These are phyloP conservation scores for Coemansia sp. DNA, from an alignment of 192 early-diverging fungal species.

Conservation along the genomic window DNA sequence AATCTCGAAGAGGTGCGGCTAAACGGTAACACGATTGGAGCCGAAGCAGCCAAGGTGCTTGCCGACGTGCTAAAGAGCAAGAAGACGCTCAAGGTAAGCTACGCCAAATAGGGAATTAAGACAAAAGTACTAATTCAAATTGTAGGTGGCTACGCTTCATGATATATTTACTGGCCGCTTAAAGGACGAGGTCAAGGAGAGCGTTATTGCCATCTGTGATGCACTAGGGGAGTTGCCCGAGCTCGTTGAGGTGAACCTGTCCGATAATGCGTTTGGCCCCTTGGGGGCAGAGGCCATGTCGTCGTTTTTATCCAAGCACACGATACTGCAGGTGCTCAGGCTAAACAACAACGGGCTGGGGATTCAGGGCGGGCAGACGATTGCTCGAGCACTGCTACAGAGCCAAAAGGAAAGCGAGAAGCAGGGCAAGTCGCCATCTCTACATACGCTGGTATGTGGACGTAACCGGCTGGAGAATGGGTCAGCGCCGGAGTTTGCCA, in stretches of 20 bases:
- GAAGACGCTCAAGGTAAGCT: conserved; percentile 66
- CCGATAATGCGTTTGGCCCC: conserved; percentile 98
- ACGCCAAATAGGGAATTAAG: not conserved
- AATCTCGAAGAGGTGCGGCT: conserved; percentile 69
- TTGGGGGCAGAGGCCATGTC: conserved; percentile 86
- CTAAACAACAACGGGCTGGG: conserved; percentile 98
- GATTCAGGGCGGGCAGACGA: conserved; percentile 80
- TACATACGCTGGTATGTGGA: conserved; percentile 83
- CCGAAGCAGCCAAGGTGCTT: conserved; percentile 82
- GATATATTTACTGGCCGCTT: conserved; percentile 96
- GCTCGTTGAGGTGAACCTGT: conserved; percentile 80
- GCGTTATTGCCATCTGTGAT: conserved; percentile 77
- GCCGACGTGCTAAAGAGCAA: conserved; percentile 68
- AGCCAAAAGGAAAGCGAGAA: conserved; percentile 68
- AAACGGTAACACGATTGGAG: conserved; percentile 90
- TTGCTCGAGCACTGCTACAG: conserved; percentile 78
- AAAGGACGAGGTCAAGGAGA: conserved; percentile 81
- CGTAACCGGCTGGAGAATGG: conserved; percentile 92
- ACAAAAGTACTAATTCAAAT: too few species aligned
- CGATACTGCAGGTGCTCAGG: conserved; percentile 76
- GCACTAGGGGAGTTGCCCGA: conserved; percentile 76
- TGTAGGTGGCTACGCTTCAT: conserved; percentile 75
- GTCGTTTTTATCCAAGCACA: conserved; percentile 78
- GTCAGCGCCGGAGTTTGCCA: conserved; percentile 69
- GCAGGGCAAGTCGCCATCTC: conserved; percentile 61